Evolutionary conservation across 495 filamentous ascomycete species (phyloP), one percentile per base, ranked within the genome.

Genomic region (Penicillium daleae): DNA sequence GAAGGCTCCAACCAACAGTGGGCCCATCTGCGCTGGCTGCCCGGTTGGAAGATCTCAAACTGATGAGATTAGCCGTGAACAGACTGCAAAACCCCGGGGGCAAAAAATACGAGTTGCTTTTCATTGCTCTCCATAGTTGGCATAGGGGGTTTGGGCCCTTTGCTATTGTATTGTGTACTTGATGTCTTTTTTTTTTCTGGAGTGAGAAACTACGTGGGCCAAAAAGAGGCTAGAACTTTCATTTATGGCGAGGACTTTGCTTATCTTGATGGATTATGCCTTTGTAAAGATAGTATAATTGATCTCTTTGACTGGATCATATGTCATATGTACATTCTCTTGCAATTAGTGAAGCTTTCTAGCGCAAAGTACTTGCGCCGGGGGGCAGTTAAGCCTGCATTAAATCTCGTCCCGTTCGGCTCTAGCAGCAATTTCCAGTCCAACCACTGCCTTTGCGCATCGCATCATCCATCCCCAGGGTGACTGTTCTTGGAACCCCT

Each of bases 1-100:
- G 87, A 87, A 55, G 95, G 95, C 12, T 76, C 83, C 40, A 90
- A 90, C 74, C 84, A 86, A 74, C 82, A 98, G 75, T 98, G 92
- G 86, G 85, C 79, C 67, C 92, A 99, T 79, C 79, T 99, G 80
- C 97, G 92, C 80, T 99, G 95, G 95, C 88, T 96, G 61, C 76
- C 78, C 48, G 78, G 75, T 50, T 86, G 83, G 83, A 79, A 79
- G 57, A 83, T 86, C 49, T 72, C 77, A 22, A 81, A 83, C 63
- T 83, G 67, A 76, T 39, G 15, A 24, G 15, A 6, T 5, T 31
- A 17, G 9, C 21, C 6, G 13, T 54, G 31, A 33, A 13, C 4
- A 1, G 24, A 50, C 21, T 8, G 24, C 22, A n/a, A n/a, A 17
- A n/a, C n/a, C 46, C 31, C 21, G 29, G 22, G 21, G 6, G 12